Percentiles rank a stretch among this genome's conserved stretches.
These are phyloP conservation scores for Cyclotella kingstonii DNA, from an alignment of 108 stramenopile genomes.

Conservation along the genomic window DNA sequence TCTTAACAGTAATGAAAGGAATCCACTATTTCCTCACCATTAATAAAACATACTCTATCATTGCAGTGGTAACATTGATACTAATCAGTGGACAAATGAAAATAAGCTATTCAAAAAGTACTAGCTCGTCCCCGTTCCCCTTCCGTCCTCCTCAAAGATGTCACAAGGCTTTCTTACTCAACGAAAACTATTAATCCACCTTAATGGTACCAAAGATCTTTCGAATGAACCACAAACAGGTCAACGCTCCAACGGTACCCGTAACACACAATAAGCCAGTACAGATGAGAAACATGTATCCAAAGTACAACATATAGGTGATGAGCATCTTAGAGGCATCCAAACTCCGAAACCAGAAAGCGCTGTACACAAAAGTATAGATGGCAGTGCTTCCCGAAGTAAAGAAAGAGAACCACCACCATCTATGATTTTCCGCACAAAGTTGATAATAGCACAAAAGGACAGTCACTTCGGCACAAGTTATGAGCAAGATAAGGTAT, in stretches of 20 bases:
- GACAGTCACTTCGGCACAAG: slow-evolving; percentile 95
- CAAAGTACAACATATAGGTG: slow-evolving; percentile 98
- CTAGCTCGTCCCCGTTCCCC: neutral
- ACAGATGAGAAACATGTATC: slow-evolving; percentile 95
- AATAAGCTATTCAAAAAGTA: too few relatives aligned
- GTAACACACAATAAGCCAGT: slow-evolving; percentile 86
- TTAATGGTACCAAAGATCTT: slow-evolving; percentile 98
- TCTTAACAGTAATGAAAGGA: too few relatives aligned
- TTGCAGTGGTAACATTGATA: too few relatives aligned
- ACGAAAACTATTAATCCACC: slow-evolving; percentile 59
- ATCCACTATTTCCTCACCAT: too few relatives aligned
- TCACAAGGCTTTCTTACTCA: neutral
- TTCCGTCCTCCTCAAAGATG: neutral
- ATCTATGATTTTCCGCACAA: slow-evolving; percentile 96
- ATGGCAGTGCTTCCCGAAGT: slow-evolving; percentile 88
- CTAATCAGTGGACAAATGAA: too few relatives aligned
- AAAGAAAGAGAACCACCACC: slow-evolving; percentile 99
- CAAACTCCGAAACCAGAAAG: slow-evolving; percentile 91
- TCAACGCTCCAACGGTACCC: slow-evolving; percentile 90
- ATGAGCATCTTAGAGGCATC: slow-evolving; percentile 89
- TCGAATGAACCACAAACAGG: slow-evolving; percentile 92
- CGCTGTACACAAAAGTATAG: slow-evolving; percentile 92
- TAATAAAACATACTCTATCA: too few relatives aligned
- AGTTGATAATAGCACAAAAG: slow-evolving; percentile 98
- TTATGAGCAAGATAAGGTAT: slow-evolving; percentile 91